These are phyloP conservation scores for Sporodiniella umbellata DNA, from an alignment of 371 early-diverging fungal genomes.

Conservation along the genomic window DNA sequence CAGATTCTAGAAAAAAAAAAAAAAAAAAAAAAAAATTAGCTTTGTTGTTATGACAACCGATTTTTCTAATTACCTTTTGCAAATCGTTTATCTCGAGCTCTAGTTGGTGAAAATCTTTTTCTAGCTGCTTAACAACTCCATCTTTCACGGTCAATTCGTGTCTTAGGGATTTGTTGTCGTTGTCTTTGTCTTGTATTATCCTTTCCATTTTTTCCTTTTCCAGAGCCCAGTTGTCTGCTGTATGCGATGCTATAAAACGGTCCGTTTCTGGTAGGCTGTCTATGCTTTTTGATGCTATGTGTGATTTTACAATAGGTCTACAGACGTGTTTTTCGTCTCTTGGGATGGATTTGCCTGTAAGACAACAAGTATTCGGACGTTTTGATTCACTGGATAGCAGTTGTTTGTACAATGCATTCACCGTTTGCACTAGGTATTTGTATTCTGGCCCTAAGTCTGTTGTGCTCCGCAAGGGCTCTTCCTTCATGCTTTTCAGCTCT, in stretches of 20 bases:
- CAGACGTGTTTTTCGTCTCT: conserved; percentile 33
- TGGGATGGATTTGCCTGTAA: conserved; percentile 31
- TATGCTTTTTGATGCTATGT: conserved; percentile 19
- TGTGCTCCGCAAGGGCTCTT: conserved; percentile 37
- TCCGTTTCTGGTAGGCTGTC: conserved; percentile 25
- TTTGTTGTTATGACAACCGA: not conserved
- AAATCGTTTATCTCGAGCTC: conserved; percentile 37
- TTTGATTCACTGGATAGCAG: conserved; percentile 31
- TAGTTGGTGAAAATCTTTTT: conserved; percentile 44
- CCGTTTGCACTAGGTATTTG: conserved; percentile 51
- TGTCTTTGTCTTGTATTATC: conserved; percentile 35
- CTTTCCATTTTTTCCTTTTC: conserved; percentile 30
- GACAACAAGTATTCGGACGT: conserved; percentile 41
- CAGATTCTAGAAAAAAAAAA: conserved; percentile 11
- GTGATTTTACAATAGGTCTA: conserved; percentile 37
- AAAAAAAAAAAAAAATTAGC: no score
- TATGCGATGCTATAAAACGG: conserved; percentile 27
- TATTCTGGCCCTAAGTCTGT: conserved; percentile 47
- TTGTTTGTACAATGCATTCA: conserved; percentile 43
- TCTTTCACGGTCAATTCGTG: conserved; percentile 42
- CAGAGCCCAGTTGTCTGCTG: conserved; percentile 16
- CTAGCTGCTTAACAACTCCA: conserved; percentile 41
- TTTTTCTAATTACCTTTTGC: conserved; percentile 31
- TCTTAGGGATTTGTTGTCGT: conserved; percentile 37
- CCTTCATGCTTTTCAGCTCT: conserved; percentile 31